Evolutionary conservation across 2,329 filamentous ascomycete species (phyloP), one percentile per base, ranked within the genome.

Genomic region (Albifimbria verrucaria): DNA sequence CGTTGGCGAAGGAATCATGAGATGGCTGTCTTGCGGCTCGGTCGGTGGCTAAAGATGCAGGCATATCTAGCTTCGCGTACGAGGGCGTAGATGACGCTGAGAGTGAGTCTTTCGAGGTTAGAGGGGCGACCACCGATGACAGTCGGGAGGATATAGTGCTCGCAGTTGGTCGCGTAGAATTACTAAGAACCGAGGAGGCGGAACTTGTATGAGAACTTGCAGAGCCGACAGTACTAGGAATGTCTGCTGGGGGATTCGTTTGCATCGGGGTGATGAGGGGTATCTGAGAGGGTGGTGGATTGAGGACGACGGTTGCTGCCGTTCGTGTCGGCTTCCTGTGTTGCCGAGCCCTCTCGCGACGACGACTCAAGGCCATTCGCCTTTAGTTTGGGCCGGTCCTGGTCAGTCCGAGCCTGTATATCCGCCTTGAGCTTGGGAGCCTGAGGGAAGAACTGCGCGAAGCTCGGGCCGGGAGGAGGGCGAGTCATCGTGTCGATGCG

Each of bases 391-490:
- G 61, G 57, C 46, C 59, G 65, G 44, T 70, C 67, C 55, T 64
- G 64, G 50, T 68, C 68, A 57, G 60, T 60, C 59, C 70, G 70
- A 58, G 66, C 64, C 64, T 72, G 70, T 50, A 72, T 72, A 60
- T 74, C 75, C 55, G 72, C 71, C 70, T 75, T 83, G 76, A 80
- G 77, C 70, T 79, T 85, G 62, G 89, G 88, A 67, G 88, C 89
- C 69, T 87, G 85, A 62, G 88, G 89, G 73, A 92, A 92, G 81
- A 91, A 94, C 76, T 92, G 86, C 75, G 88, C 89, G 80, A 92
- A 92, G 76, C 87, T 86, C 77, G 88, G 87, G 72, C 79, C 78
- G 57, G 82, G 79, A 66, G 86, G 80, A 70, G 87, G 83, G 78
- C 89, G 90, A 85, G 90, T 90, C 88, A 89, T 90, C 76, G 77